These are phyloP conservation scores for Strigomonas galati DNA, from an alignment of 208 protist species.

Conservation along the genomic window DNA sequence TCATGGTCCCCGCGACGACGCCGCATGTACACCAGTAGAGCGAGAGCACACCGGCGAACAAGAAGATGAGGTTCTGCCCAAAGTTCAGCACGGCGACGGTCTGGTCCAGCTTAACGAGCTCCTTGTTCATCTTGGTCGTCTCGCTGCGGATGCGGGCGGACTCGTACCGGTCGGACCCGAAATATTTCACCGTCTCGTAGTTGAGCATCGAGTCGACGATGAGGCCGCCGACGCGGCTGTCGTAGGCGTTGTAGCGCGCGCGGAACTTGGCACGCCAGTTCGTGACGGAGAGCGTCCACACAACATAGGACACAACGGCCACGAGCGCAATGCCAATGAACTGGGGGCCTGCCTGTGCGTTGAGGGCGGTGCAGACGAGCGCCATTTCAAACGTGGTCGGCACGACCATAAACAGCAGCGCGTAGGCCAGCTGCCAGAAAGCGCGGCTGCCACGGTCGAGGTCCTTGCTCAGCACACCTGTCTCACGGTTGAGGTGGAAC, in stretches of 20 bases:
- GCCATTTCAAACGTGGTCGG: conserved; percentile 92
- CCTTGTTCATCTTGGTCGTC: conserved; percentile 73
- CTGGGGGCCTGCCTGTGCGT: conserved; percentile 69
- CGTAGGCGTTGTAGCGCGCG: conserved; percentile 83
- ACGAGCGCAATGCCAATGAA: conserved; percentile 85
- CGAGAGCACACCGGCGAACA: conserved; percentile 64
- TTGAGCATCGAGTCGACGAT: conserved; percentile 94
- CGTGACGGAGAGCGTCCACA: conserved; percentile 85
- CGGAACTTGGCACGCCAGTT: conserved; percentile 90
- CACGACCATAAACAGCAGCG: conserved; percentile 90
- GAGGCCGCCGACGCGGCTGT: conserved; percentile 86
- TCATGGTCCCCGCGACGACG: conserved; percentile 81
- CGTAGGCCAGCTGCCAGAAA: conserved; percentile 86
- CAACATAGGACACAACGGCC: conserved; percentile 81
- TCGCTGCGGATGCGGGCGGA: conserved; percentile 59
- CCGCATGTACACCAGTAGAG: conserved; percentile 84
- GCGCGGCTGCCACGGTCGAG: conserved; percentile 91
- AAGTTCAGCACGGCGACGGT: conserved; percentile 92
- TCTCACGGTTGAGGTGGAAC: conserved; percentile 90
- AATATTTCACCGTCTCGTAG: conserved; percentile 96
- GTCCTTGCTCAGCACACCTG: conserved; percentile 87
- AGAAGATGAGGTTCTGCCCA: conserved; percentile 94
- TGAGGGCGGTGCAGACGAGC: conserved; percentile 88
- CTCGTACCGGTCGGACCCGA: conserved; percentile 86
- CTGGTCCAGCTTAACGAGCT: conserved; percentile 80